Evolutionary conservation across 257 asterid species (phyloP), one percentile per base, ranked within the genome.

Genomic region (Nicotiana knightiana): DNA sequence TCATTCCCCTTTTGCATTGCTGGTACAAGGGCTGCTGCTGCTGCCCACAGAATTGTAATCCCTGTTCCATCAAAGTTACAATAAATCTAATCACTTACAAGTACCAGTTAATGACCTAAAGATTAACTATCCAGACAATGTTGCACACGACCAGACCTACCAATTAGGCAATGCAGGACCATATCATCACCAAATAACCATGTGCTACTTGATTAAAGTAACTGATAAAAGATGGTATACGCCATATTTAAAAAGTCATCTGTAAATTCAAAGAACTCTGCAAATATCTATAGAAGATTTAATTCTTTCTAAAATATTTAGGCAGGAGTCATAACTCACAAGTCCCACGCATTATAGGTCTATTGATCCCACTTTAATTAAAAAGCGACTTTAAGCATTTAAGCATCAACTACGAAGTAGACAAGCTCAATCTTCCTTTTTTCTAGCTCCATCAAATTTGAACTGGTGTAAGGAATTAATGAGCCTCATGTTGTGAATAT

Each of bases 1-100:
- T 93, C 98, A 33, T 66, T 94, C 62, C 99, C 99, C 91, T 92
- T 96, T 91, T 94, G 98, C 99, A 96, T 94, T 64, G 90, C 83
- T 7, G 99, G 98, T 57, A 94, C 99, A 76, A 96, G 87, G 16
- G 98, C 91, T 33, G 99, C 99, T 0, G 98, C 98, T 16, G 93
- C 97, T 55, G 99, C 98, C 99, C 99, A 96, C 10, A 96, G 89
- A 79, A 90, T 85, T 55, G 99, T 91, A 71, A 96, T 94, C 8
- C 89, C 99, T 96, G 93, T 86, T 80, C 8, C 73, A 61, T 57
- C 67, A 63, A 57, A 75, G 3, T 75, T 26, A 1, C 30, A 75
- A 51, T 1, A 51, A 73, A 53, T 75, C 4, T 51, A 15, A 62
- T 73, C 24, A 57, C 54, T 21, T 46, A 48, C 30, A 30, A n/a